A percentile compares a stretch with the other conserved stretches of the same genome.
These are phyloP conservation scores for Aspergillus thermomutatus DNA, from an alignment of 2,329 filamentous ascomycete genomes.

Conservation along the genomic window DNA sequence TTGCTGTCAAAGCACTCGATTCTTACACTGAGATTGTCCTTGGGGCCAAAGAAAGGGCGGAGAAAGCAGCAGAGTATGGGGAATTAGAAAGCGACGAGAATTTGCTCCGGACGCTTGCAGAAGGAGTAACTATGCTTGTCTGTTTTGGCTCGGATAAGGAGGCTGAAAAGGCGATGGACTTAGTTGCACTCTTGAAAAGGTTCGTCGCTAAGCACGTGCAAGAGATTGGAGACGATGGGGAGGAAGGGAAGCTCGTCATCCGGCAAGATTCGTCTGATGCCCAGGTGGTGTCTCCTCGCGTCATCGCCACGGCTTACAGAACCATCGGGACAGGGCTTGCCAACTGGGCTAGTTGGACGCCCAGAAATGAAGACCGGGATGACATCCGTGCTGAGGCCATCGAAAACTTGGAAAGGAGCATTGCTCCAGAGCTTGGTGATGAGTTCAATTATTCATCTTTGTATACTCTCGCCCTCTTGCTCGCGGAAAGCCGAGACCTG, in stretches of 20 bases:
- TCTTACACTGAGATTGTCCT: conserved; percentile 87
- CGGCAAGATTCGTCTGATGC: conserved; percentile 14
- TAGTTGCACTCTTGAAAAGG: conserved; percentile 69
- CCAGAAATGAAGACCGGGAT: conserved; percentile 66
- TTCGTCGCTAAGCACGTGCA: conserved; percentile 64
- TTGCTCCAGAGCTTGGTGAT: conserved; percentile 64
- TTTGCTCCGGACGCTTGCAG: conserved; percentile 72
- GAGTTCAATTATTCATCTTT: conserved; percentile 70
- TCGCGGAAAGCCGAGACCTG: conserved; percentile 82
- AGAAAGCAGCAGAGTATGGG: conserved; percentile 62
- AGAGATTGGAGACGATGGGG: conserved; percentile 18
- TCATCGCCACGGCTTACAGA: conserved; percentile 71
- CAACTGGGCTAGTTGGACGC: conserved; percentile 81
- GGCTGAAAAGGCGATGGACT: conserved; percentile 71
- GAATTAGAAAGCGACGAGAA: conserved; percentile 76
- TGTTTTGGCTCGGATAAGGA: conserved; percentile 73
- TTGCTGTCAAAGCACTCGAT: conserved; percentile 86
- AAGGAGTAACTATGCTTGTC: conserved; percentile 77
- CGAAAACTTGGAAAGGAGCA: conserved; percentile 67
- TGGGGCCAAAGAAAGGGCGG: conserved; percentile 76
- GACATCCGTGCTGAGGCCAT: conserved; percentile 76
- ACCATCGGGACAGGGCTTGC: conserved; percentile 83
- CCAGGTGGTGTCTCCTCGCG: conserved; percentile 52
- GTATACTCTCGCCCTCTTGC: conserved; percentile 77
- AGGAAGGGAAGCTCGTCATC: conserved; percentile 19